Evolutionary conservation across 164 flowering plant genomes (phyloP), one percentile per base, ranked within the genome.

Genomic region (Warburgia ugandensis): DNA sequence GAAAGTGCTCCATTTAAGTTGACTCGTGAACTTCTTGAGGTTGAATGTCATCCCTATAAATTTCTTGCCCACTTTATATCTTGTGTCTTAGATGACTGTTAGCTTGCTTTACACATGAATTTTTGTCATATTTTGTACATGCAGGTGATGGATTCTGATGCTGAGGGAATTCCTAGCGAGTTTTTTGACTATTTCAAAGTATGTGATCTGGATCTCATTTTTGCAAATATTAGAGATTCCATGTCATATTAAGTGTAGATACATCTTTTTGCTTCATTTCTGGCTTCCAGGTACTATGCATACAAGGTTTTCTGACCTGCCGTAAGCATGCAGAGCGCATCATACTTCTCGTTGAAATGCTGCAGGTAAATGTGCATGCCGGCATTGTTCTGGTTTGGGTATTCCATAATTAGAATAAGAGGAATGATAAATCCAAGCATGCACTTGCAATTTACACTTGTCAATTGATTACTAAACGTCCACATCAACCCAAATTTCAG

Each of bases 101-200:
- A 21, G n/a, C 27, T 30, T 30, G 17, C 27, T 37, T 56, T 8
- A 35, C 14, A 4, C 2, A 30, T 6, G 9, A 14, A 3, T 26
- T 4, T 0, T 9, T 32, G 30, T 16, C 4, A 26, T 17, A 35
- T 17, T 33, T 51, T 50, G 35, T 56, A 33, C 41, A 22, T 73
- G 26, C 33, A 94, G 99, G 97, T 94, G 45, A 94, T 94, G 99
- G 99, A 94, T 68, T 94, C 99, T 73, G 96, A 94, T 85, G 99
- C 99, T 41, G 99, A 94, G 68, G 99, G 99, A 52, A 68, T 83
- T 71, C 99, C 99, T 32, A 94, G 99, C 69, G 99, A 94, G 68
- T 89, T 89, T 71, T 94, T 94, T 61, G 96, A 94, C 68, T 94
- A 94, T 72, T 94, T 89, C 60, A 94, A 94, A 65, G 99, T 89